Conservation (phyloP, 805 yeast genomes). For the Candida quercuum region DNA sequence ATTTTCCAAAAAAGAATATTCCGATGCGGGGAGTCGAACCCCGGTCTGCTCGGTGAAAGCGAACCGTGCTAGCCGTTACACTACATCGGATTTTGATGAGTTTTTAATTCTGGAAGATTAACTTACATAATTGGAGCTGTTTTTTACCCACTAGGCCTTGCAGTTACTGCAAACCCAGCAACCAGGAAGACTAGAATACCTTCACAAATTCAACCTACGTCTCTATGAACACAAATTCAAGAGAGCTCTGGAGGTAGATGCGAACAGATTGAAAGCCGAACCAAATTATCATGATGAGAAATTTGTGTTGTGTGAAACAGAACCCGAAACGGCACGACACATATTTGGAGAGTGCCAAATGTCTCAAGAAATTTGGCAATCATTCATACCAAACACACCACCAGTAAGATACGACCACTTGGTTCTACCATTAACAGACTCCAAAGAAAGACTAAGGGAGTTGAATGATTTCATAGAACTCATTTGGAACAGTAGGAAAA, state of each 20-base stretch:
- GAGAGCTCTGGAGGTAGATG: background rate
- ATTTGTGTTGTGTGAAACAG: background rate
- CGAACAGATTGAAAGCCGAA: background rate
- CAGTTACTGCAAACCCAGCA: background rate
- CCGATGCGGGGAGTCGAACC: constrained; percentile 89
- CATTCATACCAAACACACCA: no score
- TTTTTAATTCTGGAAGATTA: no score
- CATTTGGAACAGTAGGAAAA: no score
- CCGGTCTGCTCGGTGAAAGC: constrained; percentile 83
- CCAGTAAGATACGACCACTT: no score
- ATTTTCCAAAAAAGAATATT: constrained; percentile 32
- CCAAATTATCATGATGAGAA: background rate
- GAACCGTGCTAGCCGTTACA: constrained; percentile 82
- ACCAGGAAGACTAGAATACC: background rate
- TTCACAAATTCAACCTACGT: background rate
- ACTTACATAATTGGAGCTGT: no score
- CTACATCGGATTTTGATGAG: constrained; percentile 64
- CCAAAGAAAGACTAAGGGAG: no score
- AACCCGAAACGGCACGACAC: background rate
- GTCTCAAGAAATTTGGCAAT: no score
- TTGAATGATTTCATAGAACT: no score
- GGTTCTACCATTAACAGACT: no score
- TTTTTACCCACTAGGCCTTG: no score
- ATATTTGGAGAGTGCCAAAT: background rate
- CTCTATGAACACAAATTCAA: background rate